phyloP scores from a whole-genome alignment of 805 yeast genomes.

The Pichia scutulata region DNA sequence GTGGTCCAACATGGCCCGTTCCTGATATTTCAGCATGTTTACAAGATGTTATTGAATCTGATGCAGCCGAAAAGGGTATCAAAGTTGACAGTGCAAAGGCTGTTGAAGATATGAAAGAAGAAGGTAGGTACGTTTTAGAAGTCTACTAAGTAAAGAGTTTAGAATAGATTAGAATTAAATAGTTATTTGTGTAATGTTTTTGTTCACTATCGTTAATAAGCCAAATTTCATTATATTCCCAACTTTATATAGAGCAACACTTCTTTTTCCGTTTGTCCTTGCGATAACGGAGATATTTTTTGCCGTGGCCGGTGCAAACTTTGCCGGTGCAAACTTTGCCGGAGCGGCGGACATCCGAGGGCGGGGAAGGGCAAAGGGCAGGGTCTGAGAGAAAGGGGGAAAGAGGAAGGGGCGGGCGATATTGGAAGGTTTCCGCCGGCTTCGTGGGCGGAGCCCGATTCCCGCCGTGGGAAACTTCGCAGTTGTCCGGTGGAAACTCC shows the following conservation, averaged over 20 bases:
- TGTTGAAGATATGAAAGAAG: slow-evolving; percentile 90
- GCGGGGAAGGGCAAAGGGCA: no score
- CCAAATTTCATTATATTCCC: no score
- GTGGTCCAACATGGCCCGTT: slow-evolving; percentile 99
- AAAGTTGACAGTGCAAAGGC: slow-evolving; percentile 66
- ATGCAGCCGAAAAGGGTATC: slow-evolving; percentile 60
- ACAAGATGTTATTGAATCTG: slow-evolving; percentile 67
- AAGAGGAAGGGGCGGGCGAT: no score
- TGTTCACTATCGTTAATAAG: no score
- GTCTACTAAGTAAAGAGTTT: slow-evolving; percentile 54
- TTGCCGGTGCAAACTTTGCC: no score
- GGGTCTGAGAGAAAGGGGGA: no score
- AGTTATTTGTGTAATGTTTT: background rate
- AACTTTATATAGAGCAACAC: no score
- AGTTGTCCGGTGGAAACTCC: background rate
- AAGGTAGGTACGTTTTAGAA: slow-evolving; percentile 85
- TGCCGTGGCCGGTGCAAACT: background rate
- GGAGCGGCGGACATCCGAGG: background rate
- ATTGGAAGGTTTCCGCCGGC: no score
- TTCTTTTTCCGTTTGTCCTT: background rate
- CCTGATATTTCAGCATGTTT: slow-evolving; percentile 91
- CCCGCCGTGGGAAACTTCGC: background rate
- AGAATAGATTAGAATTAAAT: no score
- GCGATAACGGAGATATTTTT: background rate
- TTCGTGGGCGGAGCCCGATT: background rate